Base-by-base conservation (phyloP, 2,329 filamentous ascomycete genomes). In the Fusarium mangiferae region DNA sequence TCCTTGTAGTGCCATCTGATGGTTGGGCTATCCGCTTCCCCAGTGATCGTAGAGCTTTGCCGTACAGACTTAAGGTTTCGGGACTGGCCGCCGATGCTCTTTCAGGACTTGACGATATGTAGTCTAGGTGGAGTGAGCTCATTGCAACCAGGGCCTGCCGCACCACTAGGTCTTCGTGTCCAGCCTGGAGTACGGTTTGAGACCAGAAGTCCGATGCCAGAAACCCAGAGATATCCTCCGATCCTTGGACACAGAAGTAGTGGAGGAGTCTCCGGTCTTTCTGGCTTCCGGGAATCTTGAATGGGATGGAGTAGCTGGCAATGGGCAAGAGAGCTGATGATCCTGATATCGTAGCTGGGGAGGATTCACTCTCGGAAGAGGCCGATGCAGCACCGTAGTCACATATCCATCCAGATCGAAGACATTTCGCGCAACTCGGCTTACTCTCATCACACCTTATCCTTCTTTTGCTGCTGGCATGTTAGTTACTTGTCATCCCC, bases 241-340 rank as follows among this genome's bases (percentile, higher is more conserved):
- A 54, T 9, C 66, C 66, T 20, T 68, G 66, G 1, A 68, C 56
- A 15, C 64, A 68, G 33, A 68, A 68, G n/a, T 68, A 68, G 42
- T 68, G 66, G 4, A 68, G 48, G 1, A 68, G 20, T 20, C 56
- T 49, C 6, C 66, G 66, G 7, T 68, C 66, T 13, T 28, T 35
- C 6, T 68, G 66, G 14, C 66, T 62, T 22, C 66, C 66, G 6
- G 66, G 66, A 6, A 68, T 24, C 5, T 44, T 68, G 42, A 68
- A 68, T 0, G 66, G 66, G 6, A 68, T 68, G 14, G 55, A 62
- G 11, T 68, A 68, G 17, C 30, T 44, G 15, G 30, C 20, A 9
- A 68, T 68, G 3, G 66, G 45, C 4, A 62, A n/a, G 1, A 52
- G 11, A 12, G 24, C 14, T 15, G 11, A n/a, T 3, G 24, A 4